Evolutionary conservation across 768 basidiomycete genomes (phyloP), one percentile per base, ranked within the genome.

Genomic region (Hygrophorus pudorinus): DNA sequence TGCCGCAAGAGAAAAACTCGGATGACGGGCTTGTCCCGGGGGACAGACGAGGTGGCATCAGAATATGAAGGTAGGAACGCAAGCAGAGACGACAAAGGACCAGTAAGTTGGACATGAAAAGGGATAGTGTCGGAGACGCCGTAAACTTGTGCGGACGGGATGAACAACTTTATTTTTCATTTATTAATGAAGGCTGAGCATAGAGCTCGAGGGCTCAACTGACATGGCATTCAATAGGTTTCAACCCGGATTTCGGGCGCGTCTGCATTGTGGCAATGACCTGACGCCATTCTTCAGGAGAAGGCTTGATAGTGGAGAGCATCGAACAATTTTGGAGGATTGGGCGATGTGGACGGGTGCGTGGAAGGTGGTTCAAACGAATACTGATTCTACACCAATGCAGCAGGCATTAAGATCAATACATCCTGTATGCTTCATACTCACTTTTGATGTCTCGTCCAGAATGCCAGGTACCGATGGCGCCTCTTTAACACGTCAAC

Each of bases 281-380:
- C 56, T 72, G 81, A 54, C 59, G 65, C 78, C 79, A 85, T 54
- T 84, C 82, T 53, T 81, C 81, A 6, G 82, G 81, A 3, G 70
- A 64, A 0, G 67, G 62, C 56, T 83, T 83, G 44, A 85, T 57
- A 2, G 73, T 71, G 0, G 73, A 71, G 48, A 79, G 67, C 54
- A 84, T 78, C 18, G 68, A 60, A 0, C 68, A 61, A 10, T 61
- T 61, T 1, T 66, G 57, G 10, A 76, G 54, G 31, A 80, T 73
- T 2, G 81, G 75, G 10, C 71, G 65, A 42, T 66, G 64, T 0
- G 82, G 70, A n/a, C 76, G 70, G 39, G 68, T 68, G 36, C 72
- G 71, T 6, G 79, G 81, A 33, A 48, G 50, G 48, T 82, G 81
- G 4, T 57, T 56, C 44, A 84, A 65, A 1, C 72, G 73, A 2